Conservation (phyloP, 371 early-diverging fungal species). For the Batrachochytrium dendrobatidis region DNA sequence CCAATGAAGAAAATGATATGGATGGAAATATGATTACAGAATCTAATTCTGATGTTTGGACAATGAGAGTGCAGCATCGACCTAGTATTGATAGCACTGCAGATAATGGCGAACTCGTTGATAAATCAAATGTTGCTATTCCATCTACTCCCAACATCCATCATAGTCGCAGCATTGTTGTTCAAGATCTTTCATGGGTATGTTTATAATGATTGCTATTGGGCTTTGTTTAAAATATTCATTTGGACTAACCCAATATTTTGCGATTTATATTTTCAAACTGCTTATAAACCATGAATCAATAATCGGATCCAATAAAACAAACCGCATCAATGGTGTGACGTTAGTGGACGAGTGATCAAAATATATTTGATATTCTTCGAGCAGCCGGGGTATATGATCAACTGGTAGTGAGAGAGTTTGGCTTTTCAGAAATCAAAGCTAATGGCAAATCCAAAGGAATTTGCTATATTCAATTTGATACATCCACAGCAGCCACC, state of each 20-base stretch:
- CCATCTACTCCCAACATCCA: too few species aligned
- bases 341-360: conserved; percentile 40
- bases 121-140: too few species aligned
- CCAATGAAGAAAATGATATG: too few species aligned
- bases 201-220: too few species aligned
- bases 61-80: too few species aligned
- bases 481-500: conserved; percentile 18
- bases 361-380: conserved; percentile 22
- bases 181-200: conserved; percentile 18
- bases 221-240: background rate
- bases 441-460: conserved; percentile 38
- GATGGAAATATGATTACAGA: too few species aligned
- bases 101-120: too few species aligned
- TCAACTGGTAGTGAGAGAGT: conserved; percentile 17
- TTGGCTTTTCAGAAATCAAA: conserved; percentile 26
- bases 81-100: too few species aligned
- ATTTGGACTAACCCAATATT: background rate
- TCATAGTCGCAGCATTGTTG: conserved; percentile 16
- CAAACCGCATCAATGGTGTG: too few species aligned
- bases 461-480: conserved; percentile 24
- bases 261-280: background rate
- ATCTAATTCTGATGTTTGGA: too few species aligned
- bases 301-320: too few species aligned
- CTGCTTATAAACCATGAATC: too few species aligned
- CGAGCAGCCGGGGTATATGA: conserved; percentile 23